Base-by-base conservation (phyloP, 805 yeast genomes). In the Lipomyces yamadae region DNA sequence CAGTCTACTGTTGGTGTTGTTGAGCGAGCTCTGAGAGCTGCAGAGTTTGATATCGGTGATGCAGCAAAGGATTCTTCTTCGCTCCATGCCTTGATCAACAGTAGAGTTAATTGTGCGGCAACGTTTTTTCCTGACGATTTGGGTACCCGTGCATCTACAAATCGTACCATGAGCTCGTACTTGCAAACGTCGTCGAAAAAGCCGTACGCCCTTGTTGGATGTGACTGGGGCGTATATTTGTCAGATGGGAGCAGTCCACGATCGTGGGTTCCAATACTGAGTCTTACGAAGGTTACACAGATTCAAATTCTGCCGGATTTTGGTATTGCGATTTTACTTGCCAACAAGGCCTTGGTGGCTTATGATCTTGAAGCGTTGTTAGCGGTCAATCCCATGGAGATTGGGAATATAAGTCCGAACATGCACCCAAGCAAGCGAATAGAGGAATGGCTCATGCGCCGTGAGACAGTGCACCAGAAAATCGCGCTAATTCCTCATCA, bases 301-400 rank as follows among this genome's bases (percentile, higher is more conserved):
- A 77, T 93, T 60, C 84, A 83, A n/a, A 87, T 89, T 30, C 74
- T 91, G 6, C 83, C 84, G 8, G 82, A 84, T 5, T 80, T 85
- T 66, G 84, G 85, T 62, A 77, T 89, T 39, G 78, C 89, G 3
- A 77, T 91, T 13, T 77, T 90, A 0, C 77, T 91, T 54, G 84
- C 88, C 18, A 87, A 84, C 64, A 85, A 83, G 66, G 81, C 81
- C 18, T 79, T 94, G 48, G 81, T 86, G 63, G 86, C 88, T 76
- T 86, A 87, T 67, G 84, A 86, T 39, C 77, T 92, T 30, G 88
- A 88, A 53, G 85, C 86, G 70, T 73, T 93, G 15, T 75, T 89
- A n/a, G 58, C 29, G 2, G 42, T 52, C 6, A 18, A 50, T 8
- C 70, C 70, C 10, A 34, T 58, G 30, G 55, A 50, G 11, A 24